A percentile compares a stretch with the other conserved stretches of the same genome.
These are phyloP conservation scores for Zoysia japonica DNA, from an alignment of 176 grass and related monocot genomes.

Conservation along the genomic window DNA sequence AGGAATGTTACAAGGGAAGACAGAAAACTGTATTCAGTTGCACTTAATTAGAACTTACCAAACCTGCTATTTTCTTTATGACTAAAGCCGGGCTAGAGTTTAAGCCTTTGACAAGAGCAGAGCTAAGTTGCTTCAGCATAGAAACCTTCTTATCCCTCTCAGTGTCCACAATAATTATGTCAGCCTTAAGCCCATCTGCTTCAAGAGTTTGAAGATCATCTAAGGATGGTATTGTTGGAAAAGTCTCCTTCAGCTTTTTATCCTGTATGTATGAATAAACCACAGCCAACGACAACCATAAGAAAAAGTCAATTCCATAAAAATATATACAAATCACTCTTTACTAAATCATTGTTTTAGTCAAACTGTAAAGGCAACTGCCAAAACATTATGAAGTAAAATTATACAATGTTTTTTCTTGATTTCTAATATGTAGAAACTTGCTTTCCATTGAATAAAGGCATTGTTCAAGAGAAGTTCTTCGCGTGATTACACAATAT, in stretches of 20 bases:
- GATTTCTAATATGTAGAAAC: constrained; percentile 28
- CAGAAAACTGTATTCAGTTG: constrained; percentile 7
- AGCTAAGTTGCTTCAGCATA: constrained; percentile 92
- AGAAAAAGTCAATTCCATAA: constrained; percentile 13
- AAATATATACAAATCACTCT: constrained; percentile 26
- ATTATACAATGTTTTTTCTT: constrained; percentile 9
- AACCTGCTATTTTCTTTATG: constrained; percentile 98
- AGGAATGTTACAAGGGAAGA: constrained; percentile 24
- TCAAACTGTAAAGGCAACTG: constrained; percentile 23
- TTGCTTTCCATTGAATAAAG: constrained; percentile 26
- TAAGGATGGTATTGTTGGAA: constrained; percentile 74
- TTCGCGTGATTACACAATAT: constrained; percentile 17
- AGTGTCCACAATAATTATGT: constrained; percentile 84
- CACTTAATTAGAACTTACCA: constrained; percentile 67
- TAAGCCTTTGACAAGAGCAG: constrained; percentile 83
- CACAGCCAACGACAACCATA: constrained; percentile 28
- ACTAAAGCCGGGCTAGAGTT: constrained; percentile 79
- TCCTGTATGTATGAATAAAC: constrained; percentile 68
- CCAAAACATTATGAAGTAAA: constrained; percentile 13
- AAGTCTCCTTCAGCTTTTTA: constrained; percentile 90
- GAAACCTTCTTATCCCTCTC: constrained; percentile 96
- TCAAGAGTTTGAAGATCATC: constrained; percentile 71
- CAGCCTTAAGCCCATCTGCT: constrained; percentile 77
- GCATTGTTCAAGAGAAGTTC: constrained; percentile 6
- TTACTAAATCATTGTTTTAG: constrained; percentile 14